Evolutionary conservation across 2,329 filamentous ascomycete species (phyloP), one percentile per base, ranked within the genome.

Genomic region (Diaporthe nobilis): DNA sequence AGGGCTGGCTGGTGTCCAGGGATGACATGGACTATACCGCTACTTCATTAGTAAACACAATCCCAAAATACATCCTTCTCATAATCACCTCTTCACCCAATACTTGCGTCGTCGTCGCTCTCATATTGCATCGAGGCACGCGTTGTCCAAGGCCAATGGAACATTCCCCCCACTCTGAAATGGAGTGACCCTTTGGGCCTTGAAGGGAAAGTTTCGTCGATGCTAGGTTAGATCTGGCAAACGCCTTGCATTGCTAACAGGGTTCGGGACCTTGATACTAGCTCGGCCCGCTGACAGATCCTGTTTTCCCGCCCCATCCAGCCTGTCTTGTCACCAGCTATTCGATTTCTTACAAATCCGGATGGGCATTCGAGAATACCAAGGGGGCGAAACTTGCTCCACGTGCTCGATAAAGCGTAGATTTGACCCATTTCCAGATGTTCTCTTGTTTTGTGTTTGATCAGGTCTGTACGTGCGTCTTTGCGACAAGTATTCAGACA

Each of bases 21-120:
- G 57, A 25, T 57, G 49, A 63, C 44, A 42, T 10, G 39, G 37
- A 68, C 49, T 44, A 74, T 76, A 76, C 75, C 75, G 75, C 75
- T 71, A 60, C 63, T 76, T 72, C 72, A 49, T 76, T 74, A 76
- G 39, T 76, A 63, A 76, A 71, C 49, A 63, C 10, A 39, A 7
- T 76, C 75, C 72, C 72, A 71, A 74, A 76, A 76, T 76, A 76
- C 37, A 72, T 49, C n/a, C 17, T 2, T 67, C 8, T 47, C 53
- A 65, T 76, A 76, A 76, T 74, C 65, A 71, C 17, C 20, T 22
- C n/a, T 42, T n/a, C 65, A 39, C 13, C 65, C 47, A 70, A 70
- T 53, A 25, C 9, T 28, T 12, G 2, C 8, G 12, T 34, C 3
- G 34, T 25, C n/a, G 10, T 20, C n/a, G 49, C 44, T 55, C 49